These are phyloP conservation scores for Hortiboletus flavorubellus DNA, from an alignment of 768 basidiomycete genomes.

Conservation along the genomic window DNA sequence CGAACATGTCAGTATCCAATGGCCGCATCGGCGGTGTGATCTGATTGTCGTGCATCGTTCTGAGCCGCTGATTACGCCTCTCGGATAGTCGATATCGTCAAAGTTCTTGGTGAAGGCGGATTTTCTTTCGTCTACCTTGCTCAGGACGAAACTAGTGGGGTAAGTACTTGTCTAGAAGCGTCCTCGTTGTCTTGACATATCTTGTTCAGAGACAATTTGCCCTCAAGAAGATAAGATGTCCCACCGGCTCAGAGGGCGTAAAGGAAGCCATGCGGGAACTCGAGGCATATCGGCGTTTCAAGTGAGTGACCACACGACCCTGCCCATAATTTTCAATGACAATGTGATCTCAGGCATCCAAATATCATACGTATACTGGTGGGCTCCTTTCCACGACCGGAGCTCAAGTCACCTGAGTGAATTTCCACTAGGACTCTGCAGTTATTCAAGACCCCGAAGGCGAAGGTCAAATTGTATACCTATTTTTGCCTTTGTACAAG, in stretches of 20 bases:
- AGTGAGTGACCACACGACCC: conserved; percentile 45
- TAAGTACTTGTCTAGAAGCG: conserved; percentile 34
- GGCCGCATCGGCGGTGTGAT: background rate
- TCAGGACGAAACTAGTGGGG: conserved; percentile 82
- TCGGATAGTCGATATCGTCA: conserved; percentile 75
- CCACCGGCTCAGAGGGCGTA: conserved; percentile 82
- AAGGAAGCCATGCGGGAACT: conserved; percentile 87
- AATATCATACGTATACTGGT: conserved; percentile 96
- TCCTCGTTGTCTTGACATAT: background rate
- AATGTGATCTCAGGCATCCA: conserved; percentile 59
- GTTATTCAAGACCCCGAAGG: conserved; percentile 92
- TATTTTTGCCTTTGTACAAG: conserved; percentile 93
- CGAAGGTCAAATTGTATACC: conserved; percentile 92
- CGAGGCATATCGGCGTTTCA: conserved; percentile 93
- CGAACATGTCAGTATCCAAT: conserved; percentile 73
- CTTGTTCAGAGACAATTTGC: conserved; percentile 78
- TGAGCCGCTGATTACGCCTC: conserved; percentile 1
- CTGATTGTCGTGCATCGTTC: conserved; percentile 1
- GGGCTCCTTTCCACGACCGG: conserved; percentile 13
- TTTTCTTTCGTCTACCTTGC: conserved; percentile 91
- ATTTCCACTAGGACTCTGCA: conserved; percentile 70
- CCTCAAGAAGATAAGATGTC: conserved; percentile 95
- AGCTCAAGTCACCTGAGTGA: background rate
- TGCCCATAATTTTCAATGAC: background rate
- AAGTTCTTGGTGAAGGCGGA: conserved; percentile 93